Evolutionary conservation across 371 early-diverging fungal species (phyloP).

Genomic region (Lichtheimia ramosa): DNA sequence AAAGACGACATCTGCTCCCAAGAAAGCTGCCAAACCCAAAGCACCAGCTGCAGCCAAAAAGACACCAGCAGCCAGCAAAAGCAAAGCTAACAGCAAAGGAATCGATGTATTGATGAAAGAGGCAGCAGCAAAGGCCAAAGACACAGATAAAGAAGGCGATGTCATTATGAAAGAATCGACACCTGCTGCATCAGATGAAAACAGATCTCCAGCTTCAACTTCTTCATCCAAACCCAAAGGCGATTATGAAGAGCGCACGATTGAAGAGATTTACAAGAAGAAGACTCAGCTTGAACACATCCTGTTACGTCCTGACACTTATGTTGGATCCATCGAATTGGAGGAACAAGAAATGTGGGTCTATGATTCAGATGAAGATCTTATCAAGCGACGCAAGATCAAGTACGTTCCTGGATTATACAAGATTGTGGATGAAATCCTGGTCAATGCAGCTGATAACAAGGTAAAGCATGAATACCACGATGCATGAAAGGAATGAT

Average conservation of each 20-base stretch:
- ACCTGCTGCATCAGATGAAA: not conserved
- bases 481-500: not conserved
- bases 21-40: not conserved
- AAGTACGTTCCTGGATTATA: slow-evolving; percentile 97
- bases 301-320: slow-evolving; percentile 97
- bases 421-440: slow-evolving; percentile 99
- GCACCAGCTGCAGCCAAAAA: not conserved
- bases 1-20: not conserved
- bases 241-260: slow-evolving; percentile 42
- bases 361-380: slow-evolving; percentile 61
- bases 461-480: slow-evolving; percentile 60
- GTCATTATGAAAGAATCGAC: not conserved
- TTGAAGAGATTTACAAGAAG: slow-evolving; percentile 98
- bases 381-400: slow-evolving; percentile 76
- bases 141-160: not conserved
- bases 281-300: slow-evolving; percentile 99
- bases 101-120: not conserved
- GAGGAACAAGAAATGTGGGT: slow-evolving; percentile 90
- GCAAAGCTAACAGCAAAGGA: not conserved
- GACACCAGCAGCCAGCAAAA: slow-evolving; percentile 5
- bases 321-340: slow-evolving; percentile 97
- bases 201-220: not conserved
- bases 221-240: not conserved
- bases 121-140: not conserved
- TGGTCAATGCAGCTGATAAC: slow-evolving; percentile 98